These are phyloP conservation scores for Phytophthora rubi DNA, from an alignment of 352 stramenopile genomes.

Conservation along the genomic window DNA sequence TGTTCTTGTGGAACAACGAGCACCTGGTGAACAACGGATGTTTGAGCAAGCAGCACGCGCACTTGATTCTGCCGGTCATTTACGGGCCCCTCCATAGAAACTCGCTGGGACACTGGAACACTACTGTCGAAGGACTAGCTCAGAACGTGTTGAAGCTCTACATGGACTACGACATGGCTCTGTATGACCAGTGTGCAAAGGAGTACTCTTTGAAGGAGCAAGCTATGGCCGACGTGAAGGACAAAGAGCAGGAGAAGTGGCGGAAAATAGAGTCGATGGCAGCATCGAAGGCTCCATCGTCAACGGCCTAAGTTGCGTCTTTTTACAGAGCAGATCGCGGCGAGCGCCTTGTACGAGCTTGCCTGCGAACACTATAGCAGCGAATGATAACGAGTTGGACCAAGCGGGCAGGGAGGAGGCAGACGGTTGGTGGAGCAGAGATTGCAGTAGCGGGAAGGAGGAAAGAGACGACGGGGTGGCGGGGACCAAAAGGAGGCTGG, in stretches of 20 bases:
- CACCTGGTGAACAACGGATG: constrained; percentile 96
- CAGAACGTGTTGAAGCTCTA: constrained; percentile 92
- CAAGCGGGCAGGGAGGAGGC: constrained; percentile 23
- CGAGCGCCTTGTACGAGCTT: constrained; percentile 8
- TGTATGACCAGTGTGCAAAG: constrained; percentile 93
- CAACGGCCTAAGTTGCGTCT: constrained; percentile 44
- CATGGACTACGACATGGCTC: constrained; percentile 94
- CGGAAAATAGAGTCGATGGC: constrained; percentile 93
- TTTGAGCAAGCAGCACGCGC: constrained; percentile 93
- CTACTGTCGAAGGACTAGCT: constrained; percentile 95
- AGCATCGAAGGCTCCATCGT: constrained; percentile 62
- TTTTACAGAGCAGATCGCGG: constrained; percentile 18
- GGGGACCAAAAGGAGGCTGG: constrained; percentile 14
- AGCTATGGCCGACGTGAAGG: constrained; percentile 66
- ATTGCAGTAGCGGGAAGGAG: constrained; percentile 11
- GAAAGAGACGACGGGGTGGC: constrained; percentile 11
- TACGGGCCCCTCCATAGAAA: constrained; percentile 91
- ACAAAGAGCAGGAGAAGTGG: constrained; percentile 91
- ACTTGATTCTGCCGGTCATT: constrained; percentile 95
- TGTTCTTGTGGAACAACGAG: constrained; percentile 99
- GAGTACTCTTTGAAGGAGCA: constrained; percentile 86
- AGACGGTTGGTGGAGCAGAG: constrained; percentile 18
- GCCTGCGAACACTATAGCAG: constrained; percentile 29
- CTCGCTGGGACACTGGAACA: constrained; percentile 96
- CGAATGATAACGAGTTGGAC: constrained; percentile 23